Percentiles rank a stretch among this genome's conserved stretches.
phyloP scores from a whole-genome alignment of 139 green algal species.

The Closterium sp. region DNA sequence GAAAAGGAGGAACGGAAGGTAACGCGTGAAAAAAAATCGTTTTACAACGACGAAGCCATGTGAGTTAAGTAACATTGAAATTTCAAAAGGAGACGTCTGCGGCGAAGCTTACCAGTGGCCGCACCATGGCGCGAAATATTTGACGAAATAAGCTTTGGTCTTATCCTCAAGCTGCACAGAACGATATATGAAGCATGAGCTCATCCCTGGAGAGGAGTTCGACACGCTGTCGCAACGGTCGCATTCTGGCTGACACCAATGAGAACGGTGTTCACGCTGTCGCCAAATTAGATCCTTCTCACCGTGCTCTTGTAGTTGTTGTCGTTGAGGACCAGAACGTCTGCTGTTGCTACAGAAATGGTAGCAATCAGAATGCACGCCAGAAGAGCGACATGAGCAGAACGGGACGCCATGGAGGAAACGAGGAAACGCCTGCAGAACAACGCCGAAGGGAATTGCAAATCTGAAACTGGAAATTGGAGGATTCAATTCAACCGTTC shows the following conservation, averaged over 20 bases:
- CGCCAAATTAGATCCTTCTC: background rate
- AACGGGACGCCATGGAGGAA: background rate
- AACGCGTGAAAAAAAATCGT: background rate
- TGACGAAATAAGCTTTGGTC: background rate
- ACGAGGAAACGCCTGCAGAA: background rate
- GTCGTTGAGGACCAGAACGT: background rate
- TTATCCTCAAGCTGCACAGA: background rate
- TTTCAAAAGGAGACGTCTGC: background rate
- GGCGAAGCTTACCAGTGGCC: conserved; percentile 1
- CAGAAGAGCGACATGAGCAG: background rate
- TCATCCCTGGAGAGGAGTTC: background rate
- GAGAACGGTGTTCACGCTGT: too few species aligned
- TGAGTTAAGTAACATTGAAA: background rate
- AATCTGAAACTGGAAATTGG: too few species aligned
- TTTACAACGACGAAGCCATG: background rate
- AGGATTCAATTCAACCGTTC: too few species aligned
- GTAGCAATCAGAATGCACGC: background rate
- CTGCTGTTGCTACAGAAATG: background rate
- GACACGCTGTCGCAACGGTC: background rate
- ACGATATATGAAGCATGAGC: background rate
- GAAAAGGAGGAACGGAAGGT: background rate
- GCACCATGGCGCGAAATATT: background rate
- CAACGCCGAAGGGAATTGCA: too few species aligned
- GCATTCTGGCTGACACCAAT: background rate
- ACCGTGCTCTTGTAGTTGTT: background rate